Percentiles rank a stretch among this genome's conserved stretches.
Evolutionary conservation across 163 green algal species (phyloP).

Genomic region (Scenedesmus sp.): DNA sequence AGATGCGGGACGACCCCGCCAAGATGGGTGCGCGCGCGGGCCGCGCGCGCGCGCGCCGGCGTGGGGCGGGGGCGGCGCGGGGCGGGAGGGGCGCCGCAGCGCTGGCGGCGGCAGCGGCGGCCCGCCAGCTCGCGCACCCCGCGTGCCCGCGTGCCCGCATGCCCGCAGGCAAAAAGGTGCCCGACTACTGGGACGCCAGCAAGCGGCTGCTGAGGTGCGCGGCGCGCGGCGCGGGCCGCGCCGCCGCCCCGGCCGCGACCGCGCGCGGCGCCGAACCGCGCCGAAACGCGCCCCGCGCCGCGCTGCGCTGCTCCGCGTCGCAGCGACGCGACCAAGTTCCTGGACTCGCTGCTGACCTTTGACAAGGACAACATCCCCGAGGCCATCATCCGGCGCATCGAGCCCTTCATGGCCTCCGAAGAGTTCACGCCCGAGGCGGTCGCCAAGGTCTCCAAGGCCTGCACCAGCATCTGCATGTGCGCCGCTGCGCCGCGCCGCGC

Average conservation of each 20-base stretch:
- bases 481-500: no score
- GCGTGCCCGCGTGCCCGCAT: no score
- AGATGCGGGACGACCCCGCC: conserved; percentile 79
- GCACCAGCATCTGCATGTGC: conserved; percentile 89
- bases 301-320: no score
- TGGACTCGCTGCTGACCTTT: conserved; percentile 76
- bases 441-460: conserved; percentile 79
- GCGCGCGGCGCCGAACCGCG: no score
- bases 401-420: conserved; percentile 73
- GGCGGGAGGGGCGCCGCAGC: no score
- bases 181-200: conserved; percentile 55
- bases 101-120: no score
- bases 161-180: conserved; percentile 72
- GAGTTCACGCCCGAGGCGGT: conserved; percentile 80
- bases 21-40: conserved; percentile 59
- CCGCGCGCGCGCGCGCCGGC: no score
- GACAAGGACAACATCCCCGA: conserved; percentile 88
- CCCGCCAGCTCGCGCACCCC: conserved; percentile 53
- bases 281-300: no score
- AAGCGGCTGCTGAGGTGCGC: conserved; percentile 84
- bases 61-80: no score
- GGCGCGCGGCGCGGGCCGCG: no score
- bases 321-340: conserved; percentile 78
- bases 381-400: conserved; percentile 68
- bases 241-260: no score